These are phyloP conservation scores for Fusarium sp. DNA, from an alignment of 2,329 filamentous ascomycete species.

Conservation along the genomic window DNA sequence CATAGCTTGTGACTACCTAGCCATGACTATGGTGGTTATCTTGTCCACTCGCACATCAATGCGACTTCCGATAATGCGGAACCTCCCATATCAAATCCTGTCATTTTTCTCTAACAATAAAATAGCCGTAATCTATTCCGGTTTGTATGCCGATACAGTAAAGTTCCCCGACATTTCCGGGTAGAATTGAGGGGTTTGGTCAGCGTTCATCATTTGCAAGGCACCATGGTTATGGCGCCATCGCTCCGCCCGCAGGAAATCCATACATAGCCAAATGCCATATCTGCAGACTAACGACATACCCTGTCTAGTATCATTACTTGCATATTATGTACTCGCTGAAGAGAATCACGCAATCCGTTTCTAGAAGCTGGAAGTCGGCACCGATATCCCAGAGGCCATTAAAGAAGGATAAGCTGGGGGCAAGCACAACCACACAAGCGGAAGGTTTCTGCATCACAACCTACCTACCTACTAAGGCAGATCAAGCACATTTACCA, in stretches of 20 bases:
- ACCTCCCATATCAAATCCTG: no score
- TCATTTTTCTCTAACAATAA: no score
- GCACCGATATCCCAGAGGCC: constrained; percentile 18
- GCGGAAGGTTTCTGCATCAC: not conserved
- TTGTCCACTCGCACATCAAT: no score
- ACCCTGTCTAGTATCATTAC: constrained; percentile 7
- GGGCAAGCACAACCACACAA: constrained; percentile 2
- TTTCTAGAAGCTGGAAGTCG: not conserved
- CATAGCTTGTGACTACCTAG: no score
- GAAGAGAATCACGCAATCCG: constrained; percentile 43
- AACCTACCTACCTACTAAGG: no score
- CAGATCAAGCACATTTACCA: not conserved
- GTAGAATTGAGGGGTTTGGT: constrained; percentile 9
- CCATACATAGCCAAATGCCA: constrained; percentile 9
- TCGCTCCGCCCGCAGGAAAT: constrained; percentile 9
- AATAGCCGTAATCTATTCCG: not conserved
- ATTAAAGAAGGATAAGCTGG: constrained; percentile 23
- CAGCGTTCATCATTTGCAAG: constrained; percentile 38
- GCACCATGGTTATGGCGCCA: constrained; percentile 40
- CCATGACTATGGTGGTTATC: no score
- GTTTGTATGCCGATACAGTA: not conserved
- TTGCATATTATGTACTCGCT: constrained; percentile 32
- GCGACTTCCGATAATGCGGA: not conserved
- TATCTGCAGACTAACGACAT: not conserved
- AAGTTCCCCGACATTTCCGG: constrained; percentile 9